Percentiles rank a stretch among this genome's conserved stretches.
Evolutionary conservation across 192 early-diverging fungal species (phyloP).

Genomic region (Rhizophagus prolifer): DNA sequence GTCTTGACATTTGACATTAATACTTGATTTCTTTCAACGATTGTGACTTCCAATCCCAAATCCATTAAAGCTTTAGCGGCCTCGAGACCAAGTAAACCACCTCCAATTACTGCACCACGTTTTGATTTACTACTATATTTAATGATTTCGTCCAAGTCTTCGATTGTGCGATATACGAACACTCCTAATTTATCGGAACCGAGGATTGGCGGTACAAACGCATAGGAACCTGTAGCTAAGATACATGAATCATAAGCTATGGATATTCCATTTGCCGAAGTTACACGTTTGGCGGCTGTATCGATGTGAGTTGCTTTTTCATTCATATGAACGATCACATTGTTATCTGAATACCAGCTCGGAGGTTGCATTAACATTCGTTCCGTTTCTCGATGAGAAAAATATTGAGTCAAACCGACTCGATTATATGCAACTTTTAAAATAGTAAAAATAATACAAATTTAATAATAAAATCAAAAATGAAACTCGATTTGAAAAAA

Average conservation of each 20-base stretch:
- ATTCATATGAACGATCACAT: slow-evolving; percentile 39
- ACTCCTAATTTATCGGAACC: slow-evolving; percentile 48
- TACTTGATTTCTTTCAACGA: slow-evolving; percentile 52
- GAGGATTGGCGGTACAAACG: slow-evolving; percentile 56
- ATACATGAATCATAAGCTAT: slow-evolving; percentile 58
- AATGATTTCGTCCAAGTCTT: slow-evolving; percentile 58
- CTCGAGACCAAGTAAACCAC: slow-evolving; percentile 66
- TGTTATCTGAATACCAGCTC: slow-evolving; percentile 55
- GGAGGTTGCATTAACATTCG: slow-evolving; percentile 46
- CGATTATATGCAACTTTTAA: slow-evolving; percentile 64
- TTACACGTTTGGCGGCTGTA: slow-evolving; percentile 40
- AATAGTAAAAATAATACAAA: not conserved
- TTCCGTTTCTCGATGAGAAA: slow-evolving; percentile 48
- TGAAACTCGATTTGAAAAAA: not conserved
- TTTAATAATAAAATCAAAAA: not conserved
- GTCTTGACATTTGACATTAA: slow-evolving; percentile 55
- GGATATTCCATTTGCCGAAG: slow-evolving; percentile 15
- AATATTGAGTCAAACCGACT: slow-evolving; percentile 65
- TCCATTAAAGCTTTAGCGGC: slow-evolving; percentile 63
- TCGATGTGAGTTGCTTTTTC: slow-evolving; percentile 48
- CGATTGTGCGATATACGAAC: slow-evolving; percentile 68
- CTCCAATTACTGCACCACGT: slow-evolving; percentile 59
- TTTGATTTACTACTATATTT: slow-evolving; percentile 38
- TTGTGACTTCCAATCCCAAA: slow-evolving; percentile 48
- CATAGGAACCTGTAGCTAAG: slow-evolving; percentile 62